These are phyloP conservation scores for Penicillium desertorum DNA, from an alignment of 495 filamentous ascomycete species.

Conservation along the genomic window DNA sequence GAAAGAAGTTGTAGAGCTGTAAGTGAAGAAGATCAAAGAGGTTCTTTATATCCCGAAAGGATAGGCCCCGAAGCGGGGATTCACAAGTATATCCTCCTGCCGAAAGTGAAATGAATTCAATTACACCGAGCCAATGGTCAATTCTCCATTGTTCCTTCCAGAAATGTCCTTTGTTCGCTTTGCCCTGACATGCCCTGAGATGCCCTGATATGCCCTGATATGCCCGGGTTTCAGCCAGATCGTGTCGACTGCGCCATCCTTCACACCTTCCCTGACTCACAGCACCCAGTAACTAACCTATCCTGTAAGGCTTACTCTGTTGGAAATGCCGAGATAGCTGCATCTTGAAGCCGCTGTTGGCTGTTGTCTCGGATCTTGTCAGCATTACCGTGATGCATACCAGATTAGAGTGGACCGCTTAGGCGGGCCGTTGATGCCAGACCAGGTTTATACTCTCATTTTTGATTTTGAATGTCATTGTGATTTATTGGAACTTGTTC, in stretches of 20 bases:
- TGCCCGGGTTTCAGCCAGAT: not conserved
- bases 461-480: not conserved
- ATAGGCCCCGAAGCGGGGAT: not conserved
- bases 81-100: not conserved
- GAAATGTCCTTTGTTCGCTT: too few species aligned
- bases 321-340: not conserved
- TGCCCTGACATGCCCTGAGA: too few species aligned
- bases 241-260: not conserved
- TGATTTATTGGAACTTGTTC: not conserved
- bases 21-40: not conserved
- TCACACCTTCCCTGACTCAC: not conserved
- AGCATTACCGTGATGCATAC: not conserved
- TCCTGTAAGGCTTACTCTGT: not conserved
- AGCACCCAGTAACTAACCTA: not conserved
- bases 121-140: not conserved
- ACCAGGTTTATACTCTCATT: not conserved
- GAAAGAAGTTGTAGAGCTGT: not conserved
- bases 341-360: not conserved
- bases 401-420: not conserved
- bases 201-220: too few species aligned
- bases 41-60: not conserved
- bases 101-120: not conserved
- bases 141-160: not conserved
- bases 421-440: not conserved
- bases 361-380: not conserved